Evolutionary conservation across 441 rosid species (phyloP).

Genomic region (Aquilaria agallochum): DNA sequence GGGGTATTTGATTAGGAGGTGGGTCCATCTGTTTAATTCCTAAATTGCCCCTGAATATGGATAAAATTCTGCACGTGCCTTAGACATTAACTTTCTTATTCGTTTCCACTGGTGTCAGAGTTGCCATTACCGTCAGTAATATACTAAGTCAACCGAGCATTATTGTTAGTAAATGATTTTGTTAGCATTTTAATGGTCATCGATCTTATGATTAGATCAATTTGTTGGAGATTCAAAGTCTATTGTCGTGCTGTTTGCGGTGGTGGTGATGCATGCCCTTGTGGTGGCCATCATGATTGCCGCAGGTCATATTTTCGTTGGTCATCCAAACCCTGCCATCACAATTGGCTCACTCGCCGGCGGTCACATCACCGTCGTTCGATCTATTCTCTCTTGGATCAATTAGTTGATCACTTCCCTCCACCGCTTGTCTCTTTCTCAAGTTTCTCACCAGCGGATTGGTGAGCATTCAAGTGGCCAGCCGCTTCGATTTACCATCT

Average conservation of each 20-base stretch:
- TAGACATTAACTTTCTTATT: conserved; percentile 46
- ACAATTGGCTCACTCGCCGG: conserved; percentile 65
- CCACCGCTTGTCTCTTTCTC: conserved; percentile 67
- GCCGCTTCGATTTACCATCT: too few species aligned
- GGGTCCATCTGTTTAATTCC: too few species aligned
- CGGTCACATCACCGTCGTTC: conserved; percentile 66
- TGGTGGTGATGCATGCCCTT: conserved; percentile 68
- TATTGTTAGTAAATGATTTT: neutral
- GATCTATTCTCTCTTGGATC: conserved; percentile 60
- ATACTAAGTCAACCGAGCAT: too few species aligned
- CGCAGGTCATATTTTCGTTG: conserved; percentile 78
- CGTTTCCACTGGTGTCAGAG: conserved; percentile 70
- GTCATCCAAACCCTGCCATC: conserved; percentile 79
- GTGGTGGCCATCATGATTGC: conserved; percentile 77
- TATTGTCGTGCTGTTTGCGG: conserved; percentile 46
- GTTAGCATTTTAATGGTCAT: neutral
- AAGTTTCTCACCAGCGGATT: conserved; percentile 71
- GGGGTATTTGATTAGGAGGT: too few species aligned
- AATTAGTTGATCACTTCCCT: conserved; percentile 56
- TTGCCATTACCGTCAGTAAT: conserved; percentile 64
- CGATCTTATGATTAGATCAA: conserved; percentile 29
- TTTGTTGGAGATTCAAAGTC: conserved; percentile 31
- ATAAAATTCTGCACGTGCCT: too few species aligned
- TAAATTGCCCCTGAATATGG: too few species aligned
- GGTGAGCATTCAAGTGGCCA: conserved; percentile 23